Evolutionary conservation across 2,329 filamentous ascomycete genomes (phyloP).

Genomic region (Sclerotinia subarctica): DNA sequence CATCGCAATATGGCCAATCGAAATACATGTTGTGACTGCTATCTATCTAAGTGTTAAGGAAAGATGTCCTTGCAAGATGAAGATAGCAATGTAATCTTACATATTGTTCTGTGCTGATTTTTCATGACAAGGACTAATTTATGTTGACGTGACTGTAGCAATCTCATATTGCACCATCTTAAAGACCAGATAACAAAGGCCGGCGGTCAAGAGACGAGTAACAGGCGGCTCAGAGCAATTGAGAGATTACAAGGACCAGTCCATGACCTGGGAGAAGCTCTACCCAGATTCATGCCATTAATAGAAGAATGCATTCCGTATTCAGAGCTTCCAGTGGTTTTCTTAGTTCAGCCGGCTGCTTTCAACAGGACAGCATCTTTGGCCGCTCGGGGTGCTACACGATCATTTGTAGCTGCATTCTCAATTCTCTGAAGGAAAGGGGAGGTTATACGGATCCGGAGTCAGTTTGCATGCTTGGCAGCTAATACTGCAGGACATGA

Average conservation of each 20-base stretch:
- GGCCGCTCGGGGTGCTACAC: neutral
- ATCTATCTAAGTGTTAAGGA: no score
- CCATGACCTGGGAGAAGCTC: neutral
- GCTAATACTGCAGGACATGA: no score
- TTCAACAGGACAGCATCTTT: neutral
- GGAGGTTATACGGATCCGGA: no score
- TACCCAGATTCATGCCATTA: neutral
- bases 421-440: neutral
- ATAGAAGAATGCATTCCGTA: neutral
- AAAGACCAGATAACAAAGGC: neutral
- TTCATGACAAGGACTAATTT: no score
- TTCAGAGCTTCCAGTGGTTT: neutral
- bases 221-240: neutral
- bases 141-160: no score
- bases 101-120: no score
- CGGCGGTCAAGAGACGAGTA: neutral
- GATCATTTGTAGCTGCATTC: neutral
- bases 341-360: neutral
- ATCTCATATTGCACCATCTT: neutral
- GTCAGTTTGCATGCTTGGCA: no score
- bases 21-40: no score
- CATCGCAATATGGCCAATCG: no score
- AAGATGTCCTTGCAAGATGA: no score
- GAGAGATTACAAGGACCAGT: neutral
- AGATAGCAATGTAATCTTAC: no score